Base-by-base conservation (phyloP, 2,329 filamentous ascomycete genomes). In the Pseudogymnoascus sp. region DNA sequence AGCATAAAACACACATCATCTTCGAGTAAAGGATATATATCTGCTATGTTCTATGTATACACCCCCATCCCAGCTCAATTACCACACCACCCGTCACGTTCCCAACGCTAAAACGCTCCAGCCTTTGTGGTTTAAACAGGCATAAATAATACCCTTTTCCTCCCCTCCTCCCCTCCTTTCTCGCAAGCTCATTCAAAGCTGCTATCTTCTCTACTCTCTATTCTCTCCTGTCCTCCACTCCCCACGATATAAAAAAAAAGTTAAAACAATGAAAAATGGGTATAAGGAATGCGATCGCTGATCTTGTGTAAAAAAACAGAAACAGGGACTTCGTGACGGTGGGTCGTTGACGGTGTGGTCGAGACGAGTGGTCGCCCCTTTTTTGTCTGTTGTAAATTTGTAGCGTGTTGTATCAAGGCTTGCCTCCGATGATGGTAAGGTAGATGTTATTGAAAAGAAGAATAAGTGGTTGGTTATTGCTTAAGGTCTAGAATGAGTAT, bases 261-360 rank as follows among this genome's bases (percentile, higher is more conserved):
- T 7, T 15, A 31, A 31, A 17, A 19, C 29, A 10, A 53, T 53
- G 46, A 56, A 56, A 56, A 56, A 56, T 31, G 50, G 50, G 50
- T 56, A 56, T 56, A 56, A 56, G 50, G 50, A 56, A 56, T 56
- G 50, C 50, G 50, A 56, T 56, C 50, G 50, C 29, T 56, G 50
- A 56, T 56, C 50, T 33, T 19, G 15, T 29, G 26, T 29, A 56
- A 33, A 56, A 26, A 56, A 31, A 19, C 50, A 53, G 46, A 53
- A 31, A 17, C 23, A 4, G 23, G 23, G 23, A 5, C 4, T 26
- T 26, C 23, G 23, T 17, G 1, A 33, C 9, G 10, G 19, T n/a
- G 10, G 23, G 44, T 46, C 21, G 21, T 29, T 29, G 7, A 29
- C 7, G 26, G 26, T 29, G 26, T 29, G 26, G 23, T 26, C 21